Evolutionary conservation across 805 yeast species (phyloP).

Genomic region (Lipomyces anomalus): DNA sequence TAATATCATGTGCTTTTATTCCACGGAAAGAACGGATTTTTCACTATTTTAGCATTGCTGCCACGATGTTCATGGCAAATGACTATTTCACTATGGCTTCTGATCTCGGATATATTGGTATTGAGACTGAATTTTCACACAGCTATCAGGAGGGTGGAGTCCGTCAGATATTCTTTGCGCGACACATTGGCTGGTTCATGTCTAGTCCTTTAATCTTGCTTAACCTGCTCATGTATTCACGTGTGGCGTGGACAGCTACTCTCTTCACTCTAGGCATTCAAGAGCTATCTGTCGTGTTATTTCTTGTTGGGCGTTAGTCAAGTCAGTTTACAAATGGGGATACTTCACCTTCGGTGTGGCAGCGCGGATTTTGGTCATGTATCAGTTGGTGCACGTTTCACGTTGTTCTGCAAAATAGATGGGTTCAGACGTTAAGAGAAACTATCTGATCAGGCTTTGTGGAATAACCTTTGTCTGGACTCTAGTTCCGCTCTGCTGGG

Average conservation of each 20-base stretch:
- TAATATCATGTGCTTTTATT: slow-evolving; percentile 26
- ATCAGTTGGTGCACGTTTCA: slow-evolving; percentile 18
- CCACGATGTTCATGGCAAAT: slow-evolving; percentile 41
- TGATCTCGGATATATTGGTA: slow-evolving; percentile 50
- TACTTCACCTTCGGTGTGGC: slow-evolving; percentile 51
- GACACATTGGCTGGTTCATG: slow-evolving; percentile 54
- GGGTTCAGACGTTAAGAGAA: slow-evolving; percentile 10
- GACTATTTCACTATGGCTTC: slow-evolving; percentile 54
- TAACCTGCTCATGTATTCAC: slow-evolving; percentile 33
- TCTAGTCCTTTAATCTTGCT: slow-evolving; percentile 44
- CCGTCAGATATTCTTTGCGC: slow-evolving; percentile 53
- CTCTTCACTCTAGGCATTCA: slow-evolving; percentile 35
- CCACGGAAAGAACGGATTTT: slow-evolving; percentile 36
- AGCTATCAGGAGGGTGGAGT: slow-evolving; percentile 35
- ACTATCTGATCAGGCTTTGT: slow-evolving; percentile 2
- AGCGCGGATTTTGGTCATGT: slow-evolving; percentile 35
- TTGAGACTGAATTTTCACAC: slow-evolving; percentile 46
- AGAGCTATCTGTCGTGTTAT: slow-evolving; percentile 47
- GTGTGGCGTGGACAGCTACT: slow-evolving; percentile 31
- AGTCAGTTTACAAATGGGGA: slow-evolving; percentile 62
- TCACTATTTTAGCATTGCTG: slow-evolving; percentile 38
- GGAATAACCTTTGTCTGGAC: slow-evolving; percentile 7
- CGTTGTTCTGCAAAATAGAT: slow-evolving; percentile 7
- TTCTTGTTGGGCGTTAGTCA: slow-evolving; percentile 53
- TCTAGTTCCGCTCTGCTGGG: slow-evolving; percentile 49